These are phyloP conservation scores for Paecilomyces sp. DNA, from an alignment of 2,329 filamentous ascomycete genomes.

Conservation along the genomic window DNA sequence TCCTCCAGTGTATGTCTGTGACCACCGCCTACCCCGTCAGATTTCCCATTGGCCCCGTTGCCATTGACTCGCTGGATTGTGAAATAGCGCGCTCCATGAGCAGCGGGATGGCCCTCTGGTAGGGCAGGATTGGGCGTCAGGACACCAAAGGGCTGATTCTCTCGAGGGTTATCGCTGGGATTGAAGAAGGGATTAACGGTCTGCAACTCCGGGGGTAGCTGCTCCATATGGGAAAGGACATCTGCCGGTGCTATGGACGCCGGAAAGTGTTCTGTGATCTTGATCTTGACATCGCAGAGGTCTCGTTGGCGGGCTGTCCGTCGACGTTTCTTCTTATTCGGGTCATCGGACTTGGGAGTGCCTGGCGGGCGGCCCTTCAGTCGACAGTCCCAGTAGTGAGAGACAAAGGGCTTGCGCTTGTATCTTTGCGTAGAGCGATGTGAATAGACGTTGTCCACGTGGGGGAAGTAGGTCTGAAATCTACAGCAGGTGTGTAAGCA, in stretches of 20 bases:
- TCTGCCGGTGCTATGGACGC: slow-evolving; percentile 28
- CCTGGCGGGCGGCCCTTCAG: slow-evolving; percentile 73
- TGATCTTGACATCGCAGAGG: slow-evolving; percentile 82
- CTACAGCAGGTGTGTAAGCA: slow-evolving; percentile 32
- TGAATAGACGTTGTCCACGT: slow-evolving; percentile 78
- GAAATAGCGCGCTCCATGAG: slow-evolving; percentile 54
- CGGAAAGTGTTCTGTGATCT: slow-evolving; percentile 72
- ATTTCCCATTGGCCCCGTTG: slow-evolving; percentile 65
- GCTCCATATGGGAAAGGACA: neutral
- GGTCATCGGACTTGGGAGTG: slow-evolving; percentile 71
- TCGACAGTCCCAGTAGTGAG: slow-evolving; percentile 79
- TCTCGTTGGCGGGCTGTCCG: slow-evolving; percentile 66
- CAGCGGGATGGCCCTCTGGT: slow-evolving; percentile 40
- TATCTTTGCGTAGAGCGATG: slow-evolving; percentile 75
- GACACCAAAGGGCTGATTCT: slow-evolving; percentile 34
- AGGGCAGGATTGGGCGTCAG: slow-evolving; percentile 34
- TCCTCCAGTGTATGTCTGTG: slow-evolving; percentile 67
- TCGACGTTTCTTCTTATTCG: slow-evolving; percentile 75
- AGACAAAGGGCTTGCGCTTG: slow-evolving; percentile 75
- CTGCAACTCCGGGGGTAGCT: slow-evolving; percentile 17
- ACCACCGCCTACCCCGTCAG: slow-evolving; percentile 61
- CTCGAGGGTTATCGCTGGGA: slow-evolving; percentile 6
- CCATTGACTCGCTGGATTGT: slow-evolving; percentile 73
- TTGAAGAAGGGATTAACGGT: slow-evolving; percentile 16
- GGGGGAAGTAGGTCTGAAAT: slow-evolving; percentile 74